phyloP scores from a whole-genome alignment of 805 yeast species.

The Debaryomyces castellii region DNA sequence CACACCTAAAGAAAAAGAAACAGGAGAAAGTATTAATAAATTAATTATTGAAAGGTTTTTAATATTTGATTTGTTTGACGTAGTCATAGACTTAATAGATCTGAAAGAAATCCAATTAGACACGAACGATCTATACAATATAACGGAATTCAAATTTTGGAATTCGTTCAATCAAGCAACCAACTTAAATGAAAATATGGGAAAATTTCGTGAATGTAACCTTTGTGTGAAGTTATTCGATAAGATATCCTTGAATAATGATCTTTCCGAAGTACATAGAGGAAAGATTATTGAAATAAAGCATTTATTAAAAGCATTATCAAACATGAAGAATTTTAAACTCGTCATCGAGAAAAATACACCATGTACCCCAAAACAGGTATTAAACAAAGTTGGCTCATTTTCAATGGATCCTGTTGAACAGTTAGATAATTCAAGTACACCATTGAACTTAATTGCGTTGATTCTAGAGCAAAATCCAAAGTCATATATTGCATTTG shows the following conservation, averaged over 20 bases:
- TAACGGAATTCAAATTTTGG: conserved; percentile 32
- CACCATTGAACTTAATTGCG: conserved; percentile 38
- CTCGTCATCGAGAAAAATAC: conserved; percentile 27
- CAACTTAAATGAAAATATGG: conserved; percentile 32
- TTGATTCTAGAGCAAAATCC: conserved; percentile 54
- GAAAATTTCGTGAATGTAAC: conserved; percentile 23
- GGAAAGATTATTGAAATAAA: conserved; percentile 19
- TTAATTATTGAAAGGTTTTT: conserved; percentile 30
- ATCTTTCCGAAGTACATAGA: conserved; percentile 2
- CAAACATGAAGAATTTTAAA: conserved; percentile 35
- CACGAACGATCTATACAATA: conserved; percentile 11
- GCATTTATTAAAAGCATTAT: conserved; percentile 37
- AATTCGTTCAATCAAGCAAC: conserved; percentile 28
- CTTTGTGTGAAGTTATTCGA: conserved; percentile 29
- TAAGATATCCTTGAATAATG: conserved; percentile 4
- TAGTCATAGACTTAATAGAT: conserved; percentile 14
- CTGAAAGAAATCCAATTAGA: conserved; percentile 7
- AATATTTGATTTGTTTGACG: conserved; percentile 24
- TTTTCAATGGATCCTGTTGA: conserved; percentile 9
- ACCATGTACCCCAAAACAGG: conserved; percentile 39
- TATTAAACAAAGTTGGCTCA: conserved; percentile 25
- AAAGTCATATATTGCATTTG: conserved; percentile 45
- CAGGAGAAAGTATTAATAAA: conserved; percentile 13
- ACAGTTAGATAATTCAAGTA: conserved; percentile 4
- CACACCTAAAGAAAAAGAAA: conserved; percentile 8